These are phyloP conservation scores for Xylariaceae sp. DNA, from an alignment of 2,329 filamentous ascomycete species.

Conservation along the genomic window DNA sequence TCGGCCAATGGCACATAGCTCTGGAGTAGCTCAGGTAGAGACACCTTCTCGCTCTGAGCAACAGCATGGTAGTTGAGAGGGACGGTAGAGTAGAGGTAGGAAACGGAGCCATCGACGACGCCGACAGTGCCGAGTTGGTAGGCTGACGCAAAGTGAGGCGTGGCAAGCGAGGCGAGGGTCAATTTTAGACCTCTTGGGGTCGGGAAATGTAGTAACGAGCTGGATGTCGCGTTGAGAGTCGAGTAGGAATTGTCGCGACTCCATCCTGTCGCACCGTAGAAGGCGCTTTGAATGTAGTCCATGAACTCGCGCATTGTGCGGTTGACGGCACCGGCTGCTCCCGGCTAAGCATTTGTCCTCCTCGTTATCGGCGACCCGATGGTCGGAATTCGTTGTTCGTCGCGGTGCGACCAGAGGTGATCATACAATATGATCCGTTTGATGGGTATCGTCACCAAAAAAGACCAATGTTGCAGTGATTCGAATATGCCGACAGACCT, in stretches of 20 bases:
- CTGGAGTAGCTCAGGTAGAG: slow-evolving; percentile 72
- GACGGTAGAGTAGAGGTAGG: slow-evolving; percentile 90
- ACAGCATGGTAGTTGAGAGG: slow-evolving; percentile 63
- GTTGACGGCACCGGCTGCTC: no score
- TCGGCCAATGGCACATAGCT: slow-evolving; percentile 80
- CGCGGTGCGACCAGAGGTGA: no score
- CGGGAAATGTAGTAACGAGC: slow-evolving; percentile 83
- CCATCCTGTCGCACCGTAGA: slow-evolving; percentile 84
- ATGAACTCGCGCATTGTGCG: slow-evolving; percentile 85
- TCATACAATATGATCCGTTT: no score
- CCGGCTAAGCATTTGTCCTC: background rate
- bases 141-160: slow-evolving; percentile 88
- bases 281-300: slow-evolving; percentile 92
- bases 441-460: no score
- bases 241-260: slow-evolving; percentile 90
- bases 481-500: no score
- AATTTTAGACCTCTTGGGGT: slow-evolving; percentile 82
- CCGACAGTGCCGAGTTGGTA: slow-evolving; percentile 89
- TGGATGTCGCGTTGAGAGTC: slow-evolving; percentile 76
- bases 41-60: slow-evolving; percentile 69
- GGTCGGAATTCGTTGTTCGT: no score
- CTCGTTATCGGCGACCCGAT: background rate
- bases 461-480: no score
- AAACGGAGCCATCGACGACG: slow-evolving; percentile 92
- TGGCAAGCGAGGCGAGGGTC: slow-evolving; percentile 86